A percentile compares a stretch with the other conserved stretches of the same genome.
These are phyloP conservation scores for Paracoccidioides brasiliensis DNA, from an alignment of 2,329 filamentous ascomycete genomes.

Conservation along the genomic window DNA sequence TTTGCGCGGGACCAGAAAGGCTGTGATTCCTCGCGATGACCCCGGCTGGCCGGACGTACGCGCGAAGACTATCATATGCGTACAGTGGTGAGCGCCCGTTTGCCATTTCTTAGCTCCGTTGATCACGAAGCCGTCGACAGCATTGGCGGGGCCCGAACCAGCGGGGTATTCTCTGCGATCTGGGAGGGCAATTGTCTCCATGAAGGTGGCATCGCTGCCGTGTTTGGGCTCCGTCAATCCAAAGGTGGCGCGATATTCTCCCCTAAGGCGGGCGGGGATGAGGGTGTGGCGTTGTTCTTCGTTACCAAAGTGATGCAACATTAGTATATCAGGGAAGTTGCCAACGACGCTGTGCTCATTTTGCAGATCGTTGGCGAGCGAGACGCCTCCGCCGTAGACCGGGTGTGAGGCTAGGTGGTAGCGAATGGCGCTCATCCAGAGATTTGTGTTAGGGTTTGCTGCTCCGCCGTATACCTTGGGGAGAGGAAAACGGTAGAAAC, in stretches of 20 bases:
- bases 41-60: constrained; percentile 43
- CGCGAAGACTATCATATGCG: constrained; percentile 50
- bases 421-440: constrained; percentile 51
- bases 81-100: constrained; percentile 49
- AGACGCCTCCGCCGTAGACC: constrained; percentile 36
- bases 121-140: constrained; percentile 33
- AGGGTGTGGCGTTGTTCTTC: constrained; percentile 41
- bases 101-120: constrained; percentile 53
- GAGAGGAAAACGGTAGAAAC: constrained; percentile 47
- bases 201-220: constrained; percentile 50
- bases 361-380: constrained; percentile 51
- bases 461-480: constrained; percentile 44
- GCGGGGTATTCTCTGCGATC: constrained; percentile 27
- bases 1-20: constrained; percentile 44
- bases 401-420: constrained; percentile 46
- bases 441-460: constrained; percentile 38
- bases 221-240: constrained; percentile 50
- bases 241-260: constrained; percentile 46
- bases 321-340: constrained; percentile 50
- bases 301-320: constrained; percentile 49
- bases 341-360: constrained; percentile 51
- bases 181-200: constrained; percentile 41
- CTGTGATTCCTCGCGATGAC: constrained; percentile 44
- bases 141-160: constrained; percentile 26
- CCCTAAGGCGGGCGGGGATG: constrained; percentile 40